Percentiles rank a stretch among this genome's conserved stretches.
phyloP scores from a whole-genome alignment of 768 basidiomycete species.

The Termitomyces heimii region DNA sequence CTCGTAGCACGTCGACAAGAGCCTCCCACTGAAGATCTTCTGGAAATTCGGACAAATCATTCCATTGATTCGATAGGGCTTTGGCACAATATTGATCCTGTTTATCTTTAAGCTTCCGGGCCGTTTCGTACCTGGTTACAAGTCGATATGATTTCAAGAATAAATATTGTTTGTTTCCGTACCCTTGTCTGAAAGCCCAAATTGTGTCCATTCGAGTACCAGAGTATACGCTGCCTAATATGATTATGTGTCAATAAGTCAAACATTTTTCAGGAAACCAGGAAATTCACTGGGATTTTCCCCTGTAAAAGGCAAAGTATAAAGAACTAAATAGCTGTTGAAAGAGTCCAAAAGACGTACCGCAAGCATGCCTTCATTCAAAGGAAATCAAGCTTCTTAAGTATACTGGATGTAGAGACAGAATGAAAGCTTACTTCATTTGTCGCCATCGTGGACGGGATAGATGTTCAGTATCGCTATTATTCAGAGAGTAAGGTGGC shows the following conservation, averaged over 20 bases:
- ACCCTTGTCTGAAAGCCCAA: constrained; percentile 68
- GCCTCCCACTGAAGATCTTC: constrained; percentile 75
- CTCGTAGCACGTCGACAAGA: constrained; percentile 70
- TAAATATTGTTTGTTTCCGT: constrained; percentile 7
- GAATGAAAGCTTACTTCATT: constrained; percentile 51
- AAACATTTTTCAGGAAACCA: constrained; percentile 9
- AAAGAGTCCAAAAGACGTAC: constrained; percentile 26
- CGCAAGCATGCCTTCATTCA: constrained; percentile 46
- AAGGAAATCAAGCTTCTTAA: background rate
- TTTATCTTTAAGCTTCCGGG: constrained; percentile 53
- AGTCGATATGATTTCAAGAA: constrained; percentile 4
- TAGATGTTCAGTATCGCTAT: constrained; percentile 37
- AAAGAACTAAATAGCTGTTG: background rate
- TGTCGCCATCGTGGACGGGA: constrained; percentile 62
- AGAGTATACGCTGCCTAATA: constrained; percentile 29
- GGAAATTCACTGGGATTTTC: constrained; percentile 45
- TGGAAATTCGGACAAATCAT: constrained; percentile 51
- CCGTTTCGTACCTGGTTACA: constrained; percentile 50
- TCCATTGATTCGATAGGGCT: constrained; percentile 40
- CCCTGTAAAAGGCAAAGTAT: constrained; percentile 24
- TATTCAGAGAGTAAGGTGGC: constrained; percentile 61
- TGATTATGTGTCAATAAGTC: background rate
- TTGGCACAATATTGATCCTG: constrained; percentile 66
- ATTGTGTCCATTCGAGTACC: constrained; percentile 61
- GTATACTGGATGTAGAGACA: background rate